Evolutionary conservation across 2,329 filamentous ascomycete species (phyloP), one percentile per base, ranked within the genome.

Genomic region (Xylariaceae sp.): DNA sequence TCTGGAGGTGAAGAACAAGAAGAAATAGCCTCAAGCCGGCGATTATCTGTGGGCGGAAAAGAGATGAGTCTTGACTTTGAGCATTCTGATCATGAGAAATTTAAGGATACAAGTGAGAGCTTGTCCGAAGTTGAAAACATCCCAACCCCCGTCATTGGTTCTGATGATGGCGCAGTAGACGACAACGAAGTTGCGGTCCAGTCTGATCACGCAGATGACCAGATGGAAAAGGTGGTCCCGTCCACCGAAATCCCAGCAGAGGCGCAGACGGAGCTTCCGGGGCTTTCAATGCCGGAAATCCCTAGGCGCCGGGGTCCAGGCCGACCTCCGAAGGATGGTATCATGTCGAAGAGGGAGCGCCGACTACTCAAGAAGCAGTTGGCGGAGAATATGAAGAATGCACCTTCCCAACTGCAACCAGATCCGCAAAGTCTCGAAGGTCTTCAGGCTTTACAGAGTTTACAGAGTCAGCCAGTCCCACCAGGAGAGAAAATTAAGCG

Each of bases 321-420:
- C n/a, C 72, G 87, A 39, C 87, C 87, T 16, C 87, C 87, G 0
- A 90, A 90, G 66, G 86, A 90, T 55, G 87, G 87, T 19, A 76
- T 89, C 58, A 87, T 89, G 79, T 90, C 86, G 1, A 89, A 89
- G 64, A 74, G 87, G 42, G 83, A 89, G 55, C 75, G 83, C 51
- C 72, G 79, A 15, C 62, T 81, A 36, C 72, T 81, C 7, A 79
- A 83, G 64, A 85, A 83, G 60, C 68, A 74, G 45, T 63, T 67
- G 31, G 68, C 72, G 48, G 74, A 76, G 46, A 64, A 63, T 51
- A 72, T 71, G 17, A 74, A 73, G 62, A 74, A 78, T 56, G 73
- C 69, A 4, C 51, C 71, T 24, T 69, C 73, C 7, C 72, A 71
- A 44, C 64, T 65, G 13, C 67, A 68, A 4, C 65, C 66, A 6